Evolutionary conservation across 306 rosid genomes (phyloP).

Genomic region (Rubus idaeus): DNA sequence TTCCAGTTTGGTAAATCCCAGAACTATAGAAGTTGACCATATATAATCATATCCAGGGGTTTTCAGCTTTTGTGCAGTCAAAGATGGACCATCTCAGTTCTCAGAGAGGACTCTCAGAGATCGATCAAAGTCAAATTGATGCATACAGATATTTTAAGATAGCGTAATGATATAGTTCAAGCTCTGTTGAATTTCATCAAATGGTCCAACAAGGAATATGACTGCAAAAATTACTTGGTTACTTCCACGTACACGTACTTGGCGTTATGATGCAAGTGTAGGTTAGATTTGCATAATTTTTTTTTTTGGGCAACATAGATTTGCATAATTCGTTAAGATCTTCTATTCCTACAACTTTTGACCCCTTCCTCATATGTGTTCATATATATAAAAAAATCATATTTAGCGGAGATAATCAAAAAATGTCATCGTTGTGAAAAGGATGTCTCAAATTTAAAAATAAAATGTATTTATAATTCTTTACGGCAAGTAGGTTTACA

Average conservation of each 20-base stretch:
- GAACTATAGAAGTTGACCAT: neutral
- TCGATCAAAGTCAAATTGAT: neutral
- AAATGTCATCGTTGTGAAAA: too few relatives aligned
- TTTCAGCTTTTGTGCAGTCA: slow-evolving; percentile 7
- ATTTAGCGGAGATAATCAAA: neutral
- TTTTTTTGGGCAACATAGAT: too few relatives aligned
- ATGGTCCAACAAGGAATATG: neutral
- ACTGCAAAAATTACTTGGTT: too few relatives aligned
- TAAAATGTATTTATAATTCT: neutral
- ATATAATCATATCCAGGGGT: neutral
- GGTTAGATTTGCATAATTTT: neutral
- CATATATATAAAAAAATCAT: too few relatives aligned
- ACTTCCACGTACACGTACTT: neutral
- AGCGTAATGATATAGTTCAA: neutral
- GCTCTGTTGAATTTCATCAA: neutral
- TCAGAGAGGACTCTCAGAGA: neutral
- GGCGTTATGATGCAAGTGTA: neutral
- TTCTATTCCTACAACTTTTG: neutral
- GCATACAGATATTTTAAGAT: neutral
- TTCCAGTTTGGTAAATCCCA: slow-evolving; percentile 1
- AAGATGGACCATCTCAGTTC: neutral
- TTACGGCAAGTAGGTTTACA: neutral
- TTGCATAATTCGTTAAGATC: neutral
- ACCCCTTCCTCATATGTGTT: too few relatives aligned
- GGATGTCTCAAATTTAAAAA: neutral